Conservation (phyloP, 441 rosid species). For the Cnidoscolus chayamansa region DNA sequence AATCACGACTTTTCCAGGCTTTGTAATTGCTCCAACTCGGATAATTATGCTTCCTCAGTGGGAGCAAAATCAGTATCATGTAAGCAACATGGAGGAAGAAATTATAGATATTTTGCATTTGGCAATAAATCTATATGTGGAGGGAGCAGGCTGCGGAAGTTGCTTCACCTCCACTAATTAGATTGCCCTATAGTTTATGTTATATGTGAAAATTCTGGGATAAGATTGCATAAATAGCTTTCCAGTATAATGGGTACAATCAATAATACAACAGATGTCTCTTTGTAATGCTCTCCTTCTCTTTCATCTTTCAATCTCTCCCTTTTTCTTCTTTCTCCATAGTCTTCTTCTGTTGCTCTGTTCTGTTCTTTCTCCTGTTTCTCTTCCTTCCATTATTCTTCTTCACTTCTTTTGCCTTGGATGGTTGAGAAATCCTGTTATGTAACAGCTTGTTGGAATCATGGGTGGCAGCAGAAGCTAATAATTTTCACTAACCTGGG, state of each 20-base stretch:
- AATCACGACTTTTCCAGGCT: not conserved
- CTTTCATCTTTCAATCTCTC: too few species aligned
- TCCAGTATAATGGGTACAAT: too few species aligned
- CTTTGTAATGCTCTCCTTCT: too few species aligned
- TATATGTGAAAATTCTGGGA: not conserved
- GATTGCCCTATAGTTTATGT: not conserved
- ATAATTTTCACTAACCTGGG: not conserved
- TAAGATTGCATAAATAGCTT: too few species aligned
- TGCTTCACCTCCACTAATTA: not conserved
- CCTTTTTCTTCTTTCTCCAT: not conserved
- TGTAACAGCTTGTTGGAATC: not conserved
- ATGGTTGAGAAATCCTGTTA: too few species aligned
- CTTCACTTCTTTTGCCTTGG: too few species aligned
- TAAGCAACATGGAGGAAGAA: not conserved
- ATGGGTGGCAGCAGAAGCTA: not conserved
- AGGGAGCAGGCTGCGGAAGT: not conserved
- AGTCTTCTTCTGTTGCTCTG: not conserved
- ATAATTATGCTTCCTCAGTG: not conserved
- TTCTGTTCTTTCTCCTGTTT: too few species aligned
- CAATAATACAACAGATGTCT: too few species aligned
- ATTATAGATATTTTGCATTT: not conserved
- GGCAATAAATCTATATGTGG: not conserved
- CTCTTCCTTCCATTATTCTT: too few species aligned
- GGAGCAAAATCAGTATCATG: not conserved
- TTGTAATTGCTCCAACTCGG: not conserved